Evolutionary conservation across 441 rosid species (phyloP), one percentile per base, ranked within the genome.

Genomic region (Populus hybrid): DNA sequence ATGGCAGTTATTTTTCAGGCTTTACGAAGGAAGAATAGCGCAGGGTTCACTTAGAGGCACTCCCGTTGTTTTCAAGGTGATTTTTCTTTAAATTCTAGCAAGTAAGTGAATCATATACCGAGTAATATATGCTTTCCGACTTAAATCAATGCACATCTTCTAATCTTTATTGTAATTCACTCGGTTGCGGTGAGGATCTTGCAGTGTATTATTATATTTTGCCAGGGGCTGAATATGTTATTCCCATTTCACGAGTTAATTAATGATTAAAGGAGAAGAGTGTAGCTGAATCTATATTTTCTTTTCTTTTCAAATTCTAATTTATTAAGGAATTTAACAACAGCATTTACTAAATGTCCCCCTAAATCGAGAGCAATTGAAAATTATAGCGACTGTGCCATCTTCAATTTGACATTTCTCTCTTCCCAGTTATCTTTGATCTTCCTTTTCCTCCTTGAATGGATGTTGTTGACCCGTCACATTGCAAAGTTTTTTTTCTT

Each of bases 21-120:
- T 95, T 74, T 95, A 93, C 80, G 93, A 95, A 85, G 98, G 99
- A 78, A 89, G 96, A 85, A 86, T 93, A 84, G 87, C 91, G 78
- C 92, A 87, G 81, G 97, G 99, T 77, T 84, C 89, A 11, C 88
- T 81, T 70, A 86, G 84, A 81, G 97, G 97, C 75, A 87, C 93
- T 64, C 84, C 90, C 6, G 86, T 93, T 76, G 50, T 89, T 64
- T 89, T 95, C 78, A 95, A 93, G 98, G 99, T 94, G 76, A 66
- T 50, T 75, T 35, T 32, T 73, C 67, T 36, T 32, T 46, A 64
- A 6, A 7, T 59, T 6, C 59, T 16, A 28, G 21, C 35, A 14
- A 28, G 24, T 24, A 24, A 24, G 71, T 68, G 23, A 46, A 46
- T 46, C 57, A 14, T 46, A 46, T 46, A 46, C 57, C 18, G 57